Conservation (phyloP, 106 monocot species). For the Dioscorea dumetorum region DNA sequence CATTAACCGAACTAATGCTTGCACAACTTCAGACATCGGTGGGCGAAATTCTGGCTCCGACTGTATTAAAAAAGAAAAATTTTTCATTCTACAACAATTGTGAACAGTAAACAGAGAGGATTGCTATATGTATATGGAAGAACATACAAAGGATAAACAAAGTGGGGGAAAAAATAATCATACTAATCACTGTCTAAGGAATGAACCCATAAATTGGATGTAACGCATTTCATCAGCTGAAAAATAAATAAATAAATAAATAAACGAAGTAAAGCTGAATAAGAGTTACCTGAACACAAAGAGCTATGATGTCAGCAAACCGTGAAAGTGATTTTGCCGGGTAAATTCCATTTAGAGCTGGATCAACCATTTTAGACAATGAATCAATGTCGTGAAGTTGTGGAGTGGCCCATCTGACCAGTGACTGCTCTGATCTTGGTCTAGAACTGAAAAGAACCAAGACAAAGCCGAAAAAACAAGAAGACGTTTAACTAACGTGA, state of each 20-base stretch:
- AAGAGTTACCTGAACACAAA: conserved; percentile 71
- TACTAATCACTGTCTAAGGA: no score
- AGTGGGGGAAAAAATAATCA: no score
- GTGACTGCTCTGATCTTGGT: conserved; percentile 67
- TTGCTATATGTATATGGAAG: not conserved
- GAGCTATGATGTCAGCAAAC: conserved; percentile 85
- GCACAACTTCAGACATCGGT: conserved; percentile 72
- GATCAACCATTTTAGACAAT: conserved; percentile 88
- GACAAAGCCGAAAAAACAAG: no score
- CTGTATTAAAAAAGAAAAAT: conserved; percentile 16
- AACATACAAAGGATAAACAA: no score
- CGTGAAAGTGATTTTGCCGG: conserved; percentile 91
- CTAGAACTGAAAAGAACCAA: conserved; percentile 46
- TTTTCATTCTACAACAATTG: not conserved
- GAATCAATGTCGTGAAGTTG: conserved; percentile 93
- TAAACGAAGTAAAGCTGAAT: not conserved
- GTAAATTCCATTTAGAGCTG: conserved; percentile 77
- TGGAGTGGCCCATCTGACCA: conserved; percentile 80
- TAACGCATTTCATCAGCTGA: not conserved
- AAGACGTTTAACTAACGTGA: no score
- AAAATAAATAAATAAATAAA: no score
- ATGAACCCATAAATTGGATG: not conserved
- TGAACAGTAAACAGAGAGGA: not conserved
- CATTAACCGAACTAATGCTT: conserved; percentile 53
- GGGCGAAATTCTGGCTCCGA: conserved; percentile 68